Base-by-base conservation (phyloP, 345 rosid genomes). In the Iberis pinnata region DNA sequence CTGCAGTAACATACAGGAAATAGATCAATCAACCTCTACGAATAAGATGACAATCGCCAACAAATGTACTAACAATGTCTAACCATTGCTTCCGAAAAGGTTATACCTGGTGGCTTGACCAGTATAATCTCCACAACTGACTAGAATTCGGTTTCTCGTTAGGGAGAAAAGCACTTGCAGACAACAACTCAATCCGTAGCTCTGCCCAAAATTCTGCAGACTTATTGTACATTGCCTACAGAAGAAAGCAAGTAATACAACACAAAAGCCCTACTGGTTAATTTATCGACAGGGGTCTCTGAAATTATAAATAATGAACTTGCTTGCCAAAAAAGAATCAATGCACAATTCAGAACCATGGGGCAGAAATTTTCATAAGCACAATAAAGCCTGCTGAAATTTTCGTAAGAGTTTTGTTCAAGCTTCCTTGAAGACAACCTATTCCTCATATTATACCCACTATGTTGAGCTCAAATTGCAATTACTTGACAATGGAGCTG, bases 141-240 rank as follows among this genome's bases (percentile, higher is more conserved):
- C 95, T 84, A 56, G 81, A 57, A 67, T 69, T 84, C n/a, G 95
- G 84, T 67, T 81, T 92, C 49, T 87, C 98, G 64, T 68, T 67
- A 53, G 75, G 65, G 39, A 80, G 95, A 69, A 84, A 73, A 73
- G 96, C 83, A 73, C 83, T 78, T 13, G 73, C 73, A 57, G 98
- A 74, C 39, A 92, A 78, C 79, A 92, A 73, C 67, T 92, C 98
- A 56, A 87, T 83, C 40, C 98, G 89, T 70, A 92, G 76, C 72
- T 87, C 95, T 62, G 95, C 98, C 98, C 96, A 92, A 77, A 92
- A 83, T 76, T 84, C 95, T 13, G 98, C 95, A 46, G 98, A 86
- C 69, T 78, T 84, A 70, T 77, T 84, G 73, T 92, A 92, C 84
- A 81, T 84, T 44, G 79, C 94, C 98, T 90, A 54, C 57, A 54